Evolutionary conservation across 768 basidiomycete genomes (phyloP), one percentile per base, ranked within the genome.

Genomic region (Pleurotus eryngii): DNA sequence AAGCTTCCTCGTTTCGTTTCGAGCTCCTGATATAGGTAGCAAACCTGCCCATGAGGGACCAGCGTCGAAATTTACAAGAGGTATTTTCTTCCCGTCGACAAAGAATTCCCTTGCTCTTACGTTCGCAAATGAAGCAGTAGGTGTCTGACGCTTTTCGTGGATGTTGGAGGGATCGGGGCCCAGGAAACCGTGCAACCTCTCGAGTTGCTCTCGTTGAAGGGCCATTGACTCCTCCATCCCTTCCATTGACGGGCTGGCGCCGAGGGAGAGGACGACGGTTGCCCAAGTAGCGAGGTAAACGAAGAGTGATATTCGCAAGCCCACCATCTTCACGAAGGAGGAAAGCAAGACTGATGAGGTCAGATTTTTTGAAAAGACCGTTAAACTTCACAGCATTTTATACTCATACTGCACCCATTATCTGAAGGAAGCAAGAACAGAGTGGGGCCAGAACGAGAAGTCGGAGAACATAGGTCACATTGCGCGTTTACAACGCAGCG

Each of bases 41-140:
- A 89, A 67, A 7, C 87, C 87, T 6, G 85, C 70, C 84, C 85
- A 87, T 37, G 84, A 86, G 9, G 85, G 83, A 14, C 87, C 86
- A 55, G 86, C 77, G 60, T 88, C 85, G 60, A 85, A 88, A 57
- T 83, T 72, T 14, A 88, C 84, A 53, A 76, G 74, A 18, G 78
- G 77, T 42, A 80, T 73, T 24, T 68, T 78, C 0, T 74, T 76
- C 12, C 79, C 79, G 56, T 79, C 78, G 4, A 81, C 79, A 17
- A 75, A 70, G 59, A 79, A 81, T 55, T 75, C 58, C 18, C 81
- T 73, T 2, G 86, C 86, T 22, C 73, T 78, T 35, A 85, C 84
- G 62, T 88, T 86, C 5, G 73, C 67, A 68, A 89, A 89, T 72
- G 70, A 5, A 75, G 22, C n/a, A 6, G 30, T 17, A 24, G 46